Evolutionary conservation across 495 filamentous ascomycete species (phyloP).

Genomic region (Lasiosphaeria miniovina): DNA sequence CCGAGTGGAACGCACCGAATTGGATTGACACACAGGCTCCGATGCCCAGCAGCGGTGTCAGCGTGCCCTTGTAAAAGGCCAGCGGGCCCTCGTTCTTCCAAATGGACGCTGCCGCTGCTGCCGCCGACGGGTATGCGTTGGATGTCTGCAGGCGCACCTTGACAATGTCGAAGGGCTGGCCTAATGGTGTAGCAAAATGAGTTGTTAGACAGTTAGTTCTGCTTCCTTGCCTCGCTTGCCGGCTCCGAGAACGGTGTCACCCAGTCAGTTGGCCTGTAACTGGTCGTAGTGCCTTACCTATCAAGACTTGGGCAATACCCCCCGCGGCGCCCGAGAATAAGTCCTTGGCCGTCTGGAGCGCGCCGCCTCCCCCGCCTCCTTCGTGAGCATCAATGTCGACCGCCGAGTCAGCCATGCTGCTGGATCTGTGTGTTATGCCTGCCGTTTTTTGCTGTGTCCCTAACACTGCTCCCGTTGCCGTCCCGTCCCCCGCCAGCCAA

Average conservation of each 20-base stretch:
- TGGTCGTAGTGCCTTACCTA: constrained; percentile 60
- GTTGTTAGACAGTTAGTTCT: constrained; percentile 1
- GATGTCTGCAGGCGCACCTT: constrained; percentile 96
- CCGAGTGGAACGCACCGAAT: constrained; percentile 95
- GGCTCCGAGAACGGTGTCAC: not conserved
- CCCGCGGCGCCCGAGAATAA: constrained; percentile 86
- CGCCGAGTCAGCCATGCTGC: constrained; percentile 41
- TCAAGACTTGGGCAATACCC: constrained; percentile 88
- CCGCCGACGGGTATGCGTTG: constrained; percentile 71
- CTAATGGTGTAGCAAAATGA: constrained; percentile 42
- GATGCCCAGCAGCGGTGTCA: constrained; percentile 94
- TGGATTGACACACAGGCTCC: constrained; percentile 96
- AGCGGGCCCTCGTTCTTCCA: constrained; percentile 80
- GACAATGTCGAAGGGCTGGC: constrained; percentile 98
- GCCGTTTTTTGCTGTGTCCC: not conserved
- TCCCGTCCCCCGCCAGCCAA: not conserved
- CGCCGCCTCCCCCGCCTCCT: constrained; percentile 27
- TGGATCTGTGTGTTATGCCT: not conserved
- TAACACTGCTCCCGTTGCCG: not conserved
- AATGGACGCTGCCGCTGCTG: constrained; percentile 78
- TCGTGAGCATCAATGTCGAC: constrained; percentile 35
- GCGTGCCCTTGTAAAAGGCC: constrained; percentile 97
- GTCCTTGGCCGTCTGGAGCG: constrained; percentile 75
- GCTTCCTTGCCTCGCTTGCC: not conserved
- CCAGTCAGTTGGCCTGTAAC: too few species aligned